Evolutionary conservation across 2,329 filamentous ascomycete genomes (phyloP), one percentile per base, ranked within the genome.

Genomic region (Penicillium decumbens): DNA sequence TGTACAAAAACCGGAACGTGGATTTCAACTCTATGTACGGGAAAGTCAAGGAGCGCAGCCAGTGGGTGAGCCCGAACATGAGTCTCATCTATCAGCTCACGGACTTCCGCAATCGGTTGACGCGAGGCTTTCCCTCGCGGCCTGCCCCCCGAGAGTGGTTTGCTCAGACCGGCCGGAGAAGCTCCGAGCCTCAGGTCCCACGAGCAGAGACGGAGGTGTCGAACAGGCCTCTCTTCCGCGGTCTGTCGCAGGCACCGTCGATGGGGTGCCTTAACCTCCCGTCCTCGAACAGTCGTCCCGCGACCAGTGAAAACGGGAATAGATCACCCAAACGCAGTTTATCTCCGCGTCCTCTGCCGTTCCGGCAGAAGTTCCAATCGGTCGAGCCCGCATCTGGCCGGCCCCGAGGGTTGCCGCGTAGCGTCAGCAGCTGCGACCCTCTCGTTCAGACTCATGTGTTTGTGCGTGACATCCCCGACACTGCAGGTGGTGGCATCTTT

Each of bases 31-130:
- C 82, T 54, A 82, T 82, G 53, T 85, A 85, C 60, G 79, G 82
- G 64, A 72, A 76, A 35, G 81, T 84, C 27, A 85, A 85, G 68
- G 76, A 74, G 59, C 75, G 80, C 52, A 85, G 82, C 70, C 80
- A 79, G 62, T 85, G 82, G 82, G 83, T 85, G 39, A 81, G 82
- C 1, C 82, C 82, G 1, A 85, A 85, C 64, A 85, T 85, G 82
- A 84, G 82, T 57, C 70, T 85, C 48, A 85, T 85, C 63, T 85
- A 85, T 74, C 82, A 85, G 61, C 72, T 85, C 41, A 82, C 82
- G 27, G 82, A 85, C 63, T 85, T 84, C 62, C 75, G 81, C 46
- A 64, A 68, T 12, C 69, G 69, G 37, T 55, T 75, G 30, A 47
- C 67, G 49, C 63, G 70, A 43, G 61, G 64, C 25, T 59, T 60